Evolutionary conservation across 202 grass and related monocot genomes (phyloP).

Genomic region (Hordeum pubiflorum): DNA sequence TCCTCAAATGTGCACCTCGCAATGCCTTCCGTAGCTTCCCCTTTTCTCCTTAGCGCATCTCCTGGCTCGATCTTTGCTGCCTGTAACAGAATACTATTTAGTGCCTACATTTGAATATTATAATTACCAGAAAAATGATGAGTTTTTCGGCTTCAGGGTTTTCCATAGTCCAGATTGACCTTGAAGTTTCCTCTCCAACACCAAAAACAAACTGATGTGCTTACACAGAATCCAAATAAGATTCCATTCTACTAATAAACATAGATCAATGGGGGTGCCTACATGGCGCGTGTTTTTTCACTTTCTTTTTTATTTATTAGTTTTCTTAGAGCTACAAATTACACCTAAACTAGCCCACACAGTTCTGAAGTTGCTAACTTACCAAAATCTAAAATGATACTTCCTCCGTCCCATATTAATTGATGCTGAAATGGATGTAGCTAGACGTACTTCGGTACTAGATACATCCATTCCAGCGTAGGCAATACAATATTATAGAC

Average conservation of each 20-base stretch:
- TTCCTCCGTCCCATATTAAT: background rate
- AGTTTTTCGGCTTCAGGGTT: background rate
- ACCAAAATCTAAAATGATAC: background rate
- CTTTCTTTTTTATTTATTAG: background rate
- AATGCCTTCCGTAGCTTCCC: slow-evolving; percentile 70
- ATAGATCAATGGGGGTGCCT: background rate
- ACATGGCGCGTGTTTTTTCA: background rate
- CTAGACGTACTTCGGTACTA: too few species aligned
- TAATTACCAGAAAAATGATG: background rate
- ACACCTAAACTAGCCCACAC: background rate
- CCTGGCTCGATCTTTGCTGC: slow-evolving; percentile 65
- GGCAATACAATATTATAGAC: background rate
- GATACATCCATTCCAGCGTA: too few species aligned
- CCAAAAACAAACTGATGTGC: background rate
- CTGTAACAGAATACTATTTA: slow-evolving; percentile 38
- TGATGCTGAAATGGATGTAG: too few species aligned
- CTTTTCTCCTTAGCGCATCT: slow-evolving; percentile 56
- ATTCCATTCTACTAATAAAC: background rate
- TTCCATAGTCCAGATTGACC: background rate
- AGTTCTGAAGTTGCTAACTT: background rate
- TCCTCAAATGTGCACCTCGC: slow-evolving; percentile 97
- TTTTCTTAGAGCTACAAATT: background rate
- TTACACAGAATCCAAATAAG: background rate
- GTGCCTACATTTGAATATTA: background rate
- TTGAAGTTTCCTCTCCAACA: background rate